phyloP scores from a whole-genome alignment of 2,329 filamentous ascomycete species.

The Ceratocystis papillata region DNA sequence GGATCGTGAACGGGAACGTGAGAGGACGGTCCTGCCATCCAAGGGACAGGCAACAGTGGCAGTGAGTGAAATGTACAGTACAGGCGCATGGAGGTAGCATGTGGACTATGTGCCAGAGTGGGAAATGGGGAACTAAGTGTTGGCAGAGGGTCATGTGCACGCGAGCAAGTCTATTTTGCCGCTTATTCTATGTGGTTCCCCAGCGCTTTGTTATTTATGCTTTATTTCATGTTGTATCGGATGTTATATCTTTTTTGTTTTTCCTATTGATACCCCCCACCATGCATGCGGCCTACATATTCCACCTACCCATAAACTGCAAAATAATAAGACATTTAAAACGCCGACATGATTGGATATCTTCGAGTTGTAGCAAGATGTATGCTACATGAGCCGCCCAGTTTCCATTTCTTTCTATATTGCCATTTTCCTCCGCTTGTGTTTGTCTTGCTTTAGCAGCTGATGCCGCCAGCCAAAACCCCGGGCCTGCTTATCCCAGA shows the following conservation, averaged over 20 bases:
- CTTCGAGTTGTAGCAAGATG: not conserved
- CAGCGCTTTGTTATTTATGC: not conserved
- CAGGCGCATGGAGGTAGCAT: constrained; percentile 34
- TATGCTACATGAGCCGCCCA: not conserved
- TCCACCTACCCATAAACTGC: not conserved
- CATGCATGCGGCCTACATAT: not conserved
- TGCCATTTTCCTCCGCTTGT: not conserved
- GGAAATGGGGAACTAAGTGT: constrained; percentile 30
- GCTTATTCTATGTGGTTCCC: not conserved
- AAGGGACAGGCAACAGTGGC: constrained; percentile 10
- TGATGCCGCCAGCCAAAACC: not conserved
- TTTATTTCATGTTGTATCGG: not conserved
- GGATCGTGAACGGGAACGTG: not conserved
- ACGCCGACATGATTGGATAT: not conserved
- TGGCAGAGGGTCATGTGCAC: not conserved
- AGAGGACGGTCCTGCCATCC: not conserved
- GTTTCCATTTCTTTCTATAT: not conserved
- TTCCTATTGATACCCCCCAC: constrained; percentile 4
- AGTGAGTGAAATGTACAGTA: constrained; percentile 27
- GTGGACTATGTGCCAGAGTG: constrained; percentile 35
- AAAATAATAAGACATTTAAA: not conserved
- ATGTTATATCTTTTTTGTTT: not conserved
- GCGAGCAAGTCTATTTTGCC: too few relatives aligned
- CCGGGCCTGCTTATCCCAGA: constrained; percentile 14
- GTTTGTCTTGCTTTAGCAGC: not conserved